Evolutionary conservation across 2,329 filamentous ascomycete species (phyloP), one percentile per base, ranked within the genome.

Genomic region (Calonectria hawksworthii): DNA sequence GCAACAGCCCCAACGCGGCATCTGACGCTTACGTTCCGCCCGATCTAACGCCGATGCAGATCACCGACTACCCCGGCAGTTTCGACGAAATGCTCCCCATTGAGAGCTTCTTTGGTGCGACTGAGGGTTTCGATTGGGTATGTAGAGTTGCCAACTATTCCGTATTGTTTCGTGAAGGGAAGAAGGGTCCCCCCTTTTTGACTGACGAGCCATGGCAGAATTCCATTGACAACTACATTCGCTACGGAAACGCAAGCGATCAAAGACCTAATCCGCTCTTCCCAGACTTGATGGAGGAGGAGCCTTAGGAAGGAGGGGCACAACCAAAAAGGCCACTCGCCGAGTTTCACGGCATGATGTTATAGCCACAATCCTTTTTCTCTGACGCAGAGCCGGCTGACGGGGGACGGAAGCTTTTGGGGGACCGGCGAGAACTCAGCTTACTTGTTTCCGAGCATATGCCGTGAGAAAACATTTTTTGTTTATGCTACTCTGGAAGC

Each of bases 101-200:
- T 7, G 86, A 88, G 26, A 83, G 77, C 68, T 83, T 87, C 32
- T 78, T 87, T 44, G 82, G 80, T 44, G 80, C 81, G 47, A 77
- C 80, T 0, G 82, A 82, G 28, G 78, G 82, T 21, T 79, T 87
- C 50, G 86, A 88, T 72, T 88, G 86, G 86, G 86, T 86, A 82
- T 75, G 85, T 78, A 21, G 59, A 18, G 18, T n/a, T 13, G 61
- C 9, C 61, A 28, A 28, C 38, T 41, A 16, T 23, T 47, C 2
- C 10, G 14, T 21, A 2, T 3, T n/a, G 18, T 18, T 26, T 26
- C 21, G 51, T 18, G 26, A 7, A 26, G 32, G 32, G 5, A 13
- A 41, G 13, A 32, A 18, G 23, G 10, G 16, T 5, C 36, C 10
- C 13, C 36, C 16, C 28, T 9, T 9, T 54, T 9, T 54, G 56